A percentile compares a stretch with the other conserved stretches of the same genome.
Evolutionary conservation across 331 rosid species (phyloP).

Genomic region (Malus hybrid): DNA sequence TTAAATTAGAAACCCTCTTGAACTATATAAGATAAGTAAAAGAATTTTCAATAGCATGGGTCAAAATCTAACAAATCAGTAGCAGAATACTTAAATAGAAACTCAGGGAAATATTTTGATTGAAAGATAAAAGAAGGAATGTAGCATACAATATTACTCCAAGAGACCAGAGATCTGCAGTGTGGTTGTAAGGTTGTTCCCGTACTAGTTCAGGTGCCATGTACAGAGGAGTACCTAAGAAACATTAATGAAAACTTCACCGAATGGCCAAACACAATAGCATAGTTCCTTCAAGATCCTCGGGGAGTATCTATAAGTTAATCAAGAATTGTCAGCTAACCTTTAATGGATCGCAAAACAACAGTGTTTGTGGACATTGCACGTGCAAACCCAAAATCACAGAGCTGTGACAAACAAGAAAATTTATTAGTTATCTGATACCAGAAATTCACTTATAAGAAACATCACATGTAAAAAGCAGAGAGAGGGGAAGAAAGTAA

Average conservation of each 20-base stretch:
- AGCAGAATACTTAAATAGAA: slow-evolving; percentile 11
- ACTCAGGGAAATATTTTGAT: slow-evolving; percentile 1
- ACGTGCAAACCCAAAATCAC: slow-evolving; percentile 99
- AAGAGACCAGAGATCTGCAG: slow-evolving; percentile 97
- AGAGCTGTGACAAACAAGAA: slow-evolving; percentile 51
- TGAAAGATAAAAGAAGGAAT: slow-evolving; percentile 2
- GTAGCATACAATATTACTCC: slow-evolving; percentile 85
- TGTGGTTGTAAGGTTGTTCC: slow-evolving; percentile 94
- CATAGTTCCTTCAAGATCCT: neutral
- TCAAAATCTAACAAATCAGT: slow-evolving; percentile 14
- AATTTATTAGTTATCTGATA: slow-evolving; percentile 15
- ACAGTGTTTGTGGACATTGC: slow-evolving; percentile 98
- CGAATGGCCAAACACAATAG: neutral
- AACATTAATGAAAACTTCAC: slow-evolving; percentile 5
- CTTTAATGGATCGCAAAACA: slow-evolving; percentile 95
- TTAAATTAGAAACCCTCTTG: neutral
- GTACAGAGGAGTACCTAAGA: slow-evolving; percentile 84
- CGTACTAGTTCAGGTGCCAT: slow-evolving; percentile 99
- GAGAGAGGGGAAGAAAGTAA: neutral
- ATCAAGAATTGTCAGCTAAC: slow-evolving; percentile 27
- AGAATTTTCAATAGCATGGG: neutral
- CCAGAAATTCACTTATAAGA: neutral
- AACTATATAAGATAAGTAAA: slow-evolving; percentile 8
- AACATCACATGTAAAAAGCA: neutral
- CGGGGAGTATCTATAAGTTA: slow-evolving; percentile 6